Evolutionary conservation across 306 rosid genomes (phyloP), one percentile per base, ranked within the genome.

Genomic region (Benincasa hispida): DNA sequence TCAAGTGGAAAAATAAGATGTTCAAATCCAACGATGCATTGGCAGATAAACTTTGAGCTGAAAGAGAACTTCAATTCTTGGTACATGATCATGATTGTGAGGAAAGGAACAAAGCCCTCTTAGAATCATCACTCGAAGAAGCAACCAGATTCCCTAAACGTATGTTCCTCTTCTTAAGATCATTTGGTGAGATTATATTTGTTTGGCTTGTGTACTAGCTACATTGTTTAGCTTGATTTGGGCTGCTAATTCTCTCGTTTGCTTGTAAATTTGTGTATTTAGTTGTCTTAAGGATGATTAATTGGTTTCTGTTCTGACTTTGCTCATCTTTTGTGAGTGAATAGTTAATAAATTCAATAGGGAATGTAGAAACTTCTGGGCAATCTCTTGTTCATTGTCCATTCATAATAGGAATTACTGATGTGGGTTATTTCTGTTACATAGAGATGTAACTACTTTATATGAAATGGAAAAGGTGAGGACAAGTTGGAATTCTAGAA

Each of bases 181-280:
- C 74, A 37, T 37, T 45, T 37, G 72, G 72, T 65, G 73, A 66
- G 51, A 66, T 66, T 45, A 42, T 45, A 69, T 69, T 69, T 45
- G 75, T 72, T 22, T 24, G 35, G 37, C n/a, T 48, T 70, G 57
- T 70, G 21, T 70, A 11, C 22, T 25, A 47, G 37, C 54, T 69
- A 53, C 53, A 63, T 34, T 19, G 68, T 63, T 19, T 67, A 39
- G 53, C 53, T 67, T 39, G 13, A 69, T 68, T 42, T 25, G 8
- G 37, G 57, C 30, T 41, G 22, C 37, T 25, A 28, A 22, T 24
- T 14, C 37, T 69, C 12, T 45, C 22, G 45, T 69, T 72, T 72
- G 39, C 42, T 27, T 48, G 41, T 72, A 45, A 27, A 72, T 48
- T 27, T 72, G 8, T 47, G 76, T 72, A 48, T 72, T 48, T 18